phyloP scores from a whole-genome alignment of 2,329 filamentous ascomycete genomes.

The Cladorrhinum sp. region DNA sequence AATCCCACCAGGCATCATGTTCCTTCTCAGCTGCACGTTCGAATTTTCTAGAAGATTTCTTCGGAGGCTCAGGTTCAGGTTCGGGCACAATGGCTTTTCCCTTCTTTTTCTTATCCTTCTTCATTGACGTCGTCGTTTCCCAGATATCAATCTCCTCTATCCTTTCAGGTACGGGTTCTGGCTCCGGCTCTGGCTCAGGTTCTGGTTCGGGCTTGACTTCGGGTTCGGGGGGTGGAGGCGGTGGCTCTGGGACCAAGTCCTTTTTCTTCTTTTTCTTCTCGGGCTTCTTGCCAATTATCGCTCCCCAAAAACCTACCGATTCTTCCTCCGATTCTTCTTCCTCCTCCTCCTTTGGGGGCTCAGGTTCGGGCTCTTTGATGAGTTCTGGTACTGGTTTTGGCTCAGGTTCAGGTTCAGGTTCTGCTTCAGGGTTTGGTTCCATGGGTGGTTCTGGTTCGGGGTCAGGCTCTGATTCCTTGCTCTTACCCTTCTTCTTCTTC shows the following conservation, averaged over 20 bases:
- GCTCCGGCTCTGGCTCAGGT: constrained; percentile 34
- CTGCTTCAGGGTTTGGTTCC: constrained; percentile 7
- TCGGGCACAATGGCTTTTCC: constrained; percentile 3
- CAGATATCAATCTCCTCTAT: constrained; percentile 26
- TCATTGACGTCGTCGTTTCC: background rate
- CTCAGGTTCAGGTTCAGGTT: constrained; percentile 36
- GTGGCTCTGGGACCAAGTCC: constrained; percentile 25
- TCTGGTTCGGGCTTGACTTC: constrained; percentile 35
- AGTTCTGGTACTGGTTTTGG: constrained; percentile 28
- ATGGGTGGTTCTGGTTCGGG: constrained; percentile 5
- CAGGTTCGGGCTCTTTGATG: constrained; percentile 23
- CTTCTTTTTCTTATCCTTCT: constrained; percentile 22
- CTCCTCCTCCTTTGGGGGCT: constrained; percentile 22
- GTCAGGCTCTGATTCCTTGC: constrained; percentile 11
- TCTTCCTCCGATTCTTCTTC: background rate
- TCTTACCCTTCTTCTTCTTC: constrained; percentile 31
- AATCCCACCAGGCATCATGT: constrained; percentile 22
- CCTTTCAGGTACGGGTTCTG: constrained; percentile 39
- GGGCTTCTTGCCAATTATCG: constrained; percentile 30
- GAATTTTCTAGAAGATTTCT: constrained; percentile 30
- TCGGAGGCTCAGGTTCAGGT: constrained; percentile 24
- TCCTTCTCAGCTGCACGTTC: constrained; percentile 18
- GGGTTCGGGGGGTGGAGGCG: constrained; percentile 35
- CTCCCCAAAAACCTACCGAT: background rate
- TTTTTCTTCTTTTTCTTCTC: constrained; percentile 41